Evolutionary conservation across 2,329 filamentous ascomycete genomes (phyloP).

Genomic region (Cytospora schulzeri): DNA sequence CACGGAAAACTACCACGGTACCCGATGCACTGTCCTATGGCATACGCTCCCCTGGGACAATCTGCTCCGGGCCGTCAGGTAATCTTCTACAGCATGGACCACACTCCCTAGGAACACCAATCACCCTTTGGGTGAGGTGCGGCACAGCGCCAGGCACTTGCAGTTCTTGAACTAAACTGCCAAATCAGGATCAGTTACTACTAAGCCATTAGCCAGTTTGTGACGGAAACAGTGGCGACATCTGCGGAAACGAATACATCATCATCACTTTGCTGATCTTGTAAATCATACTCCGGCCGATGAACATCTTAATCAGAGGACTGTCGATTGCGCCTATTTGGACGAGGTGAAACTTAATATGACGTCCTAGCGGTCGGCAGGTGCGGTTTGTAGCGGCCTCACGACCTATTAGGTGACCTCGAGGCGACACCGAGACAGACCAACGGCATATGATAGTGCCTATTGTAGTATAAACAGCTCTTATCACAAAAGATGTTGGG

Average conservation of each 20-base stretch:
- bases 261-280: conserved; percentile 16
- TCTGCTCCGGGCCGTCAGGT: not conserved
- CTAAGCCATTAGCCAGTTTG: not conserved
- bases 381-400: conserved; percentile 11
- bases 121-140: not conserved
- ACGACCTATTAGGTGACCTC: conserved; percentile 6
- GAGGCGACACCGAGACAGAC: conserved; percentile 2
- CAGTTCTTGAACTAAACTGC: not conserved
- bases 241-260: conserved; percentile 9
- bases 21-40: not conserved
- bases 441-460: conserved; percentile 11
- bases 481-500: conserved; percentile 1
- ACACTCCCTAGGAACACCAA: not conserved
- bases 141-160: not conserved
- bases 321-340: conserved; percentile 3
- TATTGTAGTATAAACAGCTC: not conserved
- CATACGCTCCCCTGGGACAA: not conserved
- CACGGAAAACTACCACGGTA: not conserved
- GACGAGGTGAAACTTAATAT: conserved; percentile 18
- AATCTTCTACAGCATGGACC: not conserved
- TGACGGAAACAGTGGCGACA: not conserved
- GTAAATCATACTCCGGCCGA: conserved; percentile 14
- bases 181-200: conserved; percentile 4
- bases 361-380: conserved; percentile 19
- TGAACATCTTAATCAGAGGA: not conserved